Evolutionary conservation across 441 rosid genomes (phyloP).

Genomic region (Omphalea diandra): DNA sequence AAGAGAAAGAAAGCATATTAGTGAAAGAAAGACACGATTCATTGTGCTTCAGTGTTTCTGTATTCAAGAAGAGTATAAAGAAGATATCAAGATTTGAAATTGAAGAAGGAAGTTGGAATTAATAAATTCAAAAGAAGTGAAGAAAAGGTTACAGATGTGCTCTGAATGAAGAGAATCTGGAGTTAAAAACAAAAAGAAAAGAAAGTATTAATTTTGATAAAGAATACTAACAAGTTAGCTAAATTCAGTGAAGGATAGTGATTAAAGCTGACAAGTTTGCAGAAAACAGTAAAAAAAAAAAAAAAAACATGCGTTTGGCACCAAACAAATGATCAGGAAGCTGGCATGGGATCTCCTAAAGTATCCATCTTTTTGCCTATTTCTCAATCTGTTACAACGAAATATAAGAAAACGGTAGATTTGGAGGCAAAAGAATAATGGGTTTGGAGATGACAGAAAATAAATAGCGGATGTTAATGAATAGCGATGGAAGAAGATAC

Average conservation of each 20-base stretch:
- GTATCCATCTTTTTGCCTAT: neutral
- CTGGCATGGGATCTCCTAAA: neutral
- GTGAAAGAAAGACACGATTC: slow-evolving; percentile 34
- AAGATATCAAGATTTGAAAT: slow-evolving; percentile 16
- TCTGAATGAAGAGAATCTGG: neutral
- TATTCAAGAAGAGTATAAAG: neutral
- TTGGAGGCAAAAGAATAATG: neutral
- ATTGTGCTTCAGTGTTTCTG: slow-evolving; percentile 25
- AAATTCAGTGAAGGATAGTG: neutral
- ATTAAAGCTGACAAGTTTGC: slow-evolving; percentile 12
- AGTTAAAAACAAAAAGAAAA: neutral
- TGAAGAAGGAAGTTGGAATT: slow-evolving; percentile 15
- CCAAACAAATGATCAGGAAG: slow-evolving; percentile 11
- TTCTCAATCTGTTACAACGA: neutral
- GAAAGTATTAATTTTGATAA: slow-evolving; percentile 1
- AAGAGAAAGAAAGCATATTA: slow-evolving; percentile 26
- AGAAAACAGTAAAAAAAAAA: slow-evolving; percentile 13
- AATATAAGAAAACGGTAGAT: too few relatives aligned
- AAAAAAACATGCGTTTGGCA: slow-evolving; percentile 12
- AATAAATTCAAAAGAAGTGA: neutral
- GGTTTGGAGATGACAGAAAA: slow-evolving; percentile 1
- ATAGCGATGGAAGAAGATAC: too few relatives aligned
- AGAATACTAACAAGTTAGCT: neutral
- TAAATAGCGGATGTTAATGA: neutral
- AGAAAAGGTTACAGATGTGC: neutral